Evolutionary conservation across 2,329 filamentous ascomycete genomes (phyloP), one percentile per base, ranked within the genome.

Genomic region (Claviceps africana): DNA sequence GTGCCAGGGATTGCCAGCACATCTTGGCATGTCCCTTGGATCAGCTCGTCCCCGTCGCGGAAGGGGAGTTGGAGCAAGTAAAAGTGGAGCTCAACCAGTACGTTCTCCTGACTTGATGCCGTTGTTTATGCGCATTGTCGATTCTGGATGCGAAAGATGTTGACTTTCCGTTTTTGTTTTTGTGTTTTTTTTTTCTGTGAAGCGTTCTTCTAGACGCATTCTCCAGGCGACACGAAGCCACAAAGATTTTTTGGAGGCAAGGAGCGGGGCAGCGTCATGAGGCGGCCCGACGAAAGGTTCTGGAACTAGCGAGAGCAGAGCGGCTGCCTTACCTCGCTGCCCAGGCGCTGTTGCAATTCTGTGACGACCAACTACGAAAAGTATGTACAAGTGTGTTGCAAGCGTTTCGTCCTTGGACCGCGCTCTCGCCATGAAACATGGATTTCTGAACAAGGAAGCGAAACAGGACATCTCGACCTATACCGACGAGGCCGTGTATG

Each of bases 1-100:
- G 79, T 66, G 70, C 73, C 49, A 61, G 81, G 43, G 81, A 83
- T 59, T 80, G 80, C 7, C 79, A 81, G 61, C 73, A 81, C 65
- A 82, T 84, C 57, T 72, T 83, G 55, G 79, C 83, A 61, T 79
- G 77, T 59, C 79, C 77, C 22, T 79, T 79, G 42, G 81, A 83
- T 63, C 79, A 78, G 17, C 72, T 70, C 50, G 79, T 83, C 13
- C 78, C 79, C 4, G 66, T 69, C 45, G 65, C 73, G 47, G 64
- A 63, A 47, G 79, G 78, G 11, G 72, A 75, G 51, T 72, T 75
- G 22, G 80, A 83, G 63, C 80, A 83, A 63, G 65, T 64, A 30
- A 82, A 81, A 62, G 79, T 79, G 19, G 79, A 83, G 64, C 65
- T 83, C 55, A 77, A 75, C 64, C 79, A 83, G 79, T 82, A 64